Evolutionary conservation across 179 eudicot species (phyloP).

Genomic region (Dionaea muscipula): DNA sequence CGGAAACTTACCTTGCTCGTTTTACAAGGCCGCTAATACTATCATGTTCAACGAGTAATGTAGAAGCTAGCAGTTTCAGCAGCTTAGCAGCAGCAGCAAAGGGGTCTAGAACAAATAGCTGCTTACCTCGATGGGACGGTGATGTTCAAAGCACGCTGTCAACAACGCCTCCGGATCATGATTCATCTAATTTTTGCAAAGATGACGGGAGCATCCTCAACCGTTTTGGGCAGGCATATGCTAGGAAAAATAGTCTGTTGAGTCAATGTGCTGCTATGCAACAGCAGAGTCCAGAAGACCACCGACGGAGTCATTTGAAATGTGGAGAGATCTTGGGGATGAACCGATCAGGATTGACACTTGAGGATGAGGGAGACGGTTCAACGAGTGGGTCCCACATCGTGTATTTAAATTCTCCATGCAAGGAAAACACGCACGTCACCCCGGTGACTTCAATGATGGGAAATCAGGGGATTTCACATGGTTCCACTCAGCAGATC

Average conservation of each 20-base stretch:
- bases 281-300: neutral
- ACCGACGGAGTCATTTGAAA: constrained; percentile 10
- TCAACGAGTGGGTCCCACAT: neutral
- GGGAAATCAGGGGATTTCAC: neutral
- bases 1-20: too few species aligned
- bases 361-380: neutral
- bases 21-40: too few species aligned
- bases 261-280: neutral
- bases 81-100: constrained; percentile 1
- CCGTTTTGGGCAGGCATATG: neutral
- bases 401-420: constrained; percentile 13
- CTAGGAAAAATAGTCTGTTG: constrained; percentile 8
- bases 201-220: neutral
- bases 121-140: constrained; percentile 18
- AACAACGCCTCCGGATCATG: neutral
- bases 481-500: neutral
- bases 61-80: neutral
- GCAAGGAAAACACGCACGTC: neutral
- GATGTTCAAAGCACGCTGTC: constrained; percentile 19
- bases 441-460: neutral
- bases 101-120: constrained; percentile 13
- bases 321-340: constrained; percentile 20
- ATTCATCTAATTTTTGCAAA: neutral
- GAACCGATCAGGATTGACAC: neutral
- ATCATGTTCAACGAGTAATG: neutral